A percentile compares a stretch with the other conserved stretches of the same genome.
phyloP scores from a whole-genome alignment of 192 early-diverging fungal genomes.

The Gryganskiella cystojenkinii region DNA sequence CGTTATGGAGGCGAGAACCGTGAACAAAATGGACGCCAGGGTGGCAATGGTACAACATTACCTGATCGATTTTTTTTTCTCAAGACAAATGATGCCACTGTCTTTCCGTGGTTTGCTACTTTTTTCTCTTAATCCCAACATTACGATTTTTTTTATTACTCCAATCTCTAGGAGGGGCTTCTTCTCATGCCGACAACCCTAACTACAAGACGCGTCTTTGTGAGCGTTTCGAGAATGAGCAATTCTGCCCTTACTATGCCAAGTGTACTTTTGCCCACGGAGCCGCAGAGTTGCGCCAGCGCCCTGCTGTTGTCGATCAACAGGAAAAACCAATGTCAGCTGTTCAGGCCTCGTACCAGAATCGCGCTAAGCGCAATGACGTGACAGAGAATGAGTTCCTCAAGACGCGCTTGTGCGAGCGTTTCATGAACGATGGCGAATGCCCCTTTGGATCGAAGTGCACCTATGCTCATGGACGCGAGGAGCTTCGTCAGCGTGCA shows the following conservation, averaged over 20 bases:
- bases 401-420: slow-evolving; percentile 87
- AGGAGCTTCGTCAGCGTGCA: slow-evolving; percentile 53
- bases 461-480: slow-evolving; percentile 73
- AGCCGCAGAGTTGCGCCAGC: slow-evolving; percentile 69
- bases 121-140: no score
- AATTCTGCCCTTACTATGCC: slow-evolving; percentile 73
- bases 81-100: slow-evolving; percentile 32
- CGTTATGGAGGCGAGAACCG: slow-evolving; percentile 29
- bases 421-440: slow-evolving; percentile 78
- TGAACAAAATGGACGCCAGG: slow-evolving; percentile 24
- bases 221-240: slow-evolving; percentile 84
- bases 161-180: slow-evolving; percentile 28
- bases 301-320: slow-evolving; percentile 47
- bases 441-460: slow-evolving; percentile 91
- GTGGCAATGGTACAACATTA: slow-evolving; percentile 20
- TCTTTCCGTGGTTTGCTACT: slow-evolving; percentile 19
- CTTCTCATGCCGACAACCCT: slow-evolving; percentile 71
- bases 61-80: no score
- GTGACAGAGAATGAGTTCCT: slow-evolving; percentile 72
- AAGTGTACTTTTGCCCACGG: slow-evolving; percentile 86
- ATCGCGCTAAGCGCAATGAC: slow-evolving; percentile 43
- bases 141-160: no score
- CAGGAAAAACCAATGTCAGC: slow-evolving; percentile 48
- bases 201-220: slow-evolving; percentile 91
- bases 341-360: slow-evolving; percentile 50